Evolutionary conservation across 2,329 filamentous ascomycete species (phyloP).

Genomic region (Dothideomycetes sp.): DNA sequence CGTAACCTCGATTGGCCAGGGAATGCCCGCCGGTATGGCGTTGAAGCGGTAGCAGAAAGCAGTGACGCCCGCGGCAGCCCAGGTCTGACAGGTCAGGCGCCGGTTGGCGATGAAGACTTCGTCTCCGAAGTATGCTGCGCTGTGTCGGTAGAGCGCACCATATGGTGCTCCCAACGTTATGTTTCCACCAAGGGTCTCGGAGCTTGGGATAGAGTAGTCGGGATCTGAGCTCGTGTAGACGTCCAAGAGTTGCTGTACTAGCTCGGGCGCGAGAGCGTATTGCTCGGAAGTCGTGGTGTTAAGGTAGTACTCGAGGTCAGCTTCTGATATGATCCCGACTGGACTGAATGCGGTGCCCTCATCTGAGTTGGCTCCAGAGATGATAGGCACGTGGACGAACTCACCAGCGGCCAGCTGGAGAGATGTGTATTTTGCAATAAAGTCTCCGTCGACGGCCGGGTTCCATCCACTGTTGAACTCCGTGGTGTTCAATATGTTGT

Average conservation of each 20-base stretch:
- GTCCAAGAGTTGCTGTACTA: conserved; percentile 29
- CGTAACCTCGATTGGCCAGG: conserved; percentile 32
- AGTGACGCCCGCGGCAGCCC: conserved; percentile 35
- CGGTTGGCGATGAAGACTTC: conserved; percentile 44
- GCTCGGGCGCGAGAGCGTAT: conserved; percentile 13
- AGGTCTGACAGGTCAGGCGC: conserved; percentile 41
- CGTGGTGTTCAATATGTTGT: conserved; percentile 17
- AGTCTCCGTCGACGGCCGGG: conserved; percentile 44
- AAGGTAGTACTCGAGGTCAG: conserved; percentile 37
- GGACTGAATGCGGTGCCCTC: conserved; percentile 51
- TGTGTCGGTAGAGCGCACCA: conserved; percentile 42
- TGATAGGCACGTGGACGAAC: conserved; percentile 50
- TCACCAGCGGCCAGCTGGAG: conserved; percentile 44
- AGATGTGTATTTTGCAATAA: conserved; percentile 42
- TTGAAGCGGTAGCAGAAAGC: conserved; percentile 56
- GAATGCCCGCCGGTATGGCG: conserved; percentile 36
- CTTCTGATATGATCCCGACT: conserved; percentile 42
- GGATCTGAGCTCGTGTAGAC: conserved; percentile 44
- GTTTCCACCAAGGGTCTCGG: conserved; percentile 21
- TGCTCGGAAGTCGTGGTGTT: conserved; percentile 13
- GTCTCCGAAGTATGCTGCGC: conserved; percentile 45
- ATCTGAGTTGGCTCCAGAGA: conserved; percentile 54
- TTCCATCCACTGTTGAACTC: conserved; percentile 26
- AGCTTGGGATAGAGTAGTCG: conserved; percentile 36
- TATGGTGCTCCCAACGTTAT: conserved; percentile 22